Evolutionary conservation across 352 stramenopile genomes (phyloP).

Genomic region (Halophytophthora batemanensis): DNA sequence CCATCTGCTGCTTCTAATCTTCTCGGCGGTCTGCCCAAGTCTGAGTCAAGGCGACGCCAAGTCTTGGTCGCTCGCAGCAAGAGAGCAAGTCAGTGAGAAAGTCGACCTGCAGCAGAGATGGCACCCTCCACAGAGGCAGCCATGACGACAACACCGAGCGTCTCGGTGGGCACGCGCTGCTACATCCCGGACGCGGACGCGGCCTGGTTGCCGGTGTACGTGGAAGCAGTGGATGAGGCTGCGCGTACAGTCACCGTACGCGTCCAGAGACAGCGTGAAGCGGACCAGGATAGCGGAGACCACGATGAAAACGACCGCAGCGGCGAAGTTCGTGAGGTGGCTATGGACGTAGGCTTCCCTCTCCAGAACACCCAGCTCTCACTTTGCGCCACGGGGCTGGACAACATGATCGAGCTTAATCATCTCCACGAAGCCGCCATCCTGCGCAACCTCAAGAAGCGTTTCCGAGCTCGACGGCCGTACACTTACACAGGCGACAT

Average conservation of each 20-base stretch:
- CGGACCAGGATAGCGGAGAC: slow-evolving; percentile 21
- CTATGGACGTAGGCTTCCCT: slow-evolving; percentile 44
- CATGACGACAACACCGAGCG: slow-evolving; percentile 22
- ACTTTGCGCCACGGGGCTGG: slow-evolving; percentile 26
- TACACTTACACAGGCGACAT: slow-evolving; percentile 97
- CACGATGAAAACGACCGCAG: slow-evolving; percentile 20
- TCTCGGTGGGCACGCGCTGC: slow-evolving; percentile 61
- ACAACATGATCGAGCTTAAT: slow-evolving; percentile 84
- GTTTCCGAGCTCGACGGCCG: slow-evolving; percentile 75
- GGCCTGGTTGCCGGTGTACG: slow-evolving; percentile 71
- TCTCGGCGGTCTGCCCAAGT: no score
- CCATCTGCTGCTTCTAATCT: no score
- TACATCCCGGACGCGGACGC: slow-evolving; percentile 66
- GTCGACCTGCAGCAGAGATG: no score
- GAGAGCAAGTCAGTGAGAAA: no score
- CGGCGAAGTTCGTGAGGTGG: slow-evolving; percentile 29
- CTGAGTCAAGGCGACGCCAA: no score
- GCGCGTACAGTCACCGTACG: slow-evolving; percentile 39
- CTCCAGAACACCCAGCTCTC: slow-evolving; percentile 55
- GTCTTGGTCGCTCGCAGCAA: no score
- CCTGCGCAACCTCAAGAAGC: slow-evolving; percentile 83
- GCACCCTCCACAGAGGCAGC: slow-evolving; percentile 7
- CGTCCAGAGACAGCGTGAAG: slow-evolving; percentile 28
- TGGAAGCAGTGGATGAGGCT: slow-evolving; percentile 57
- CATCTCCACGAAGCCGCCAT: slow-evolving; percentile 90